Conservation (phyloP, 768 basidiomycete species). For the Termitomyces sp. region DNA sequence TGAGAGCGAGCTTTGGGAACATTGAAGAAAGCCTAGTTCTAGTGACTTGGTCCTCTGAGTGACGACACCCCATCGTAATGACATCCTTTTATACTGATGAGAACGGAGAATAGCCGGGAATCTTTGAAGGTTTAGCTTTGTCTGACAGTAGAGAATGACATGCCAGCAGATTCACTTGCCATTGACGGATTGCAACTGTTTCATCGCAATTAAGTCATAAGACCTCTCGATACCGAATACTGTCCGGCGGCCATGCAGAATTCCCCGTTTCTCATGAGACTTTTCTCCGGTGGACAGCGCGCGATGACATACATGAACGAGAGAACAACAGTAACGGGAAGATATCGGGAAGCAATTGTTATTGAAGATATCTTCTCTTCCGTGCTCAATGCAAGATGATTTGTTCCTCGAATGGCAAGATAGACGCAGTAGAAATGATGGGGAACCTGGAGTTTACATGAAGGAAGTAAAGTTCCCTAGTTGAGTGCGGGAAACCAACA, state of each 20-base stretch:
- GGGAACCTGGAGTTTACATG: background rate
- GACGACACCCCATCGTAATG: background rate
- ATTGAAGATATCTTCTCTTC: background rate
- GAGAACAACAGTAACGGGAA: background rate
- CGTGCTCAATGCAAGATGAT: background rate
- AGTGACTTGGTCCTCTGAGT: background rate
- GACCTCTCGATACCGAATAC: constrained; percentile 3
- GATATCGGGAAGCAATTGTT: background rate
- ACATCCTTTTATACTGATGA: background rate
- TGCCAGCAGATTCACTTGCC: background rate
- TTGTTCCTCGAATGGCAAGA: background rate
- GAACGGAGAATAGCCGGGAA: constrained; percentile 7
- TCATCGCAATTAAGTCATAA: background rate
- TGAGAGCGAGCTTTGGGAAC: constrained; percentile 35
- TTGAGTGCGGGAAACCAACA: background rate
- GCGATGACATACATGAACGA: background rate
- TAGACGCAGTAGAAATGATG: background rate
- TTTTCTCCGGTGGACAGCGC: background rate
- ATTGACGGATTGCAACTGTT: background rate
- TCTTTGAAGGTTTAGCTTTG: background rate
- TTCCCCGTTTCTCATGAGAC: background rate
- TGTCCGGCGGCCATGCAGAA: background rate
- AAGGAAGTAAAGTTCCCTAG: background rate
- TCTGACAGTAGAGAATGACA: background rate
- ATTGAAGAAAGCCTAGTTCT: constrained; percentile 15